Base-by-base conservation (phyloP, 805 yeast species). In the Metschnikowia noctiluminum region DNA sequence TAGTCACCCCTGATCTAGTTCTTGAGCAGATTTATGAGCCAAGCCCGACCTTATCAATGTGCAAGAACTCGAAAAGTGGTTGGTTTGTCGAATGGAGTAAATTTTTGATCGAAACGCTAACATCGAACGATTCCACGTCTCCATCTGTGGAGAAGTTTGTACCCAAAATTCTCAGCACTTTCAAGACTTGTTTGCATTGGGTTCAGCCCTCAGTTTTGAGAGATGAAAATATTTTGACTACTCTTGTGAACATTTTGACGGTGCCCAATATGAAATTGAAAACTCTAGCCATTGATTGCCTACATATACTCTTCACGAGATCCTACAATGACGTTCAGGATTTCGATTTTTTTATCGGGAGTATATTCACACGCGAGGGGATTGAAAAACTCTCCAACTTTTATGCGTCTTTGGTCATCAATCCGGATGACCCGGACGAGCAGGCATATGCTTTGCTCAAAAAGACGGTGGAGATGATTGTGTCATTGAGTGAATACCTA, bases 121-220 rank as follows among this genome's bases (percentile, higher is more conserved):
- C 65, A 12, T 59, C 54, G 34, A 64, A 64, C 43, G 73, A 66
- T 36, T 52, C 63, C 35, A 50, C 60, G 2, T 56, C 63, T 26
- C 48, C 60, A 3, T 43, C 61, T 5, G 66, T 68, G 43, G 73
- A 69, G 54, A 57, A 61, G 28, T 84, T 84, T 60, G 83, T 83
- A 2, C 78, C 86, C 38, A 82, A 86, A 59, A 74, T 87, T 6
- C 71, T 94, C 36, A 88, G 90, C 52, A 85, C 95, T 5, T 78
- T 92, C 61, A 94, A 94, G 62, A 85, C 96, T 0, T 87, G 96
- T 58, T 76, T 94, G 51, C 90, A 87, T 58, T 94, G 99, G 99
- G 80, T 91, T 7, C 79, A 87, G 44, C 92, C 97, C 2, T 73
- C 80, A 13, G 82, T 91, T 0, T 77, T 92, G 46, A 78, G 84